Base-by-base conservation (phyloP, 305 asterid species). In the Fraxinus floribunda region DNA sequence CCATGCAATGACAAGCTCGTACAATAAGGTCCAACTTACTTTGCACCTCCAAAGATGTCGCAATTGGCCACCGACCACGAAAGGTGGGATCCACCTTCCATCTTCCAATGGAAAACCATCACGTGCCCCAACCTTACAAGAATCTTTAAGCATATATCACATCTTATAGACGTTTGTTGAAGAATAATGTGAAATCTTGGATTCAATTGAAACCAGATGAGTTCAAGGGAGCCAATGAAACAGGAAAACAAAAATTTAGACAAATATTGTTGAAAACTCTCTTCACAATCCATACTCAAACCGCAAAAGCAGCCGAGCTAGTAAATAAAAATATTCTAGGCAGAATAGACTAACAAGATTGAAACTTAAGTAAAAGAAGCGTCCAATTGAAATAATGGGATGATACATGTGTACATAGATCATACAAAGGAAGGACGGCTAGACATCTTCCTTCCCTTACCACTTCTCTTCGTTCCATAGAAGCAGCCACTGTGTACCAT, bases 321-420 rank as follows among this genome's bases (percentile, higher is more conserved):
- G 49, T 73, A 72, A 72, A 72, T 35, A 35, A 72, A 32, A 72
- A 35, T 72, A n/a, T n/a, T n/a, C 77, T 16, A 32, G 76, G 39
- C 22, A 71, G 44, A 71, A 71, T 71, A 34, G 76, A 16, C 22
- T 1, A 34, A 34, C 36, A 71, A 15, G 15, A 34, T 32, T 72
- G 77, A 72, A 32, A 72, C 15, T 68, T 13, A 10, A 72, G 6
- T 30, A 15, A 34, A 73, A 73, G 8, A 16, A 73, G 52, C 16
- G 46, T 73, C 77, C 77, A 73, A 32, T 71, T 32, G 76, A 71
- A 71, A 71, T 30, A 71, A 35, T 34, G 77, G 77, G 16, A 34
- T 18, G 52, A 36, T 73, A 73, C 77, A 35, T 35, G 77, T 35
- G 46, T 34, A 34, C 77, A 73, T 30, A 71, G 35, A 73, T 73